phyloP scores from a whole-genome alignment of 306 rosid genomes.

The Quercus mongolica region DNA sequence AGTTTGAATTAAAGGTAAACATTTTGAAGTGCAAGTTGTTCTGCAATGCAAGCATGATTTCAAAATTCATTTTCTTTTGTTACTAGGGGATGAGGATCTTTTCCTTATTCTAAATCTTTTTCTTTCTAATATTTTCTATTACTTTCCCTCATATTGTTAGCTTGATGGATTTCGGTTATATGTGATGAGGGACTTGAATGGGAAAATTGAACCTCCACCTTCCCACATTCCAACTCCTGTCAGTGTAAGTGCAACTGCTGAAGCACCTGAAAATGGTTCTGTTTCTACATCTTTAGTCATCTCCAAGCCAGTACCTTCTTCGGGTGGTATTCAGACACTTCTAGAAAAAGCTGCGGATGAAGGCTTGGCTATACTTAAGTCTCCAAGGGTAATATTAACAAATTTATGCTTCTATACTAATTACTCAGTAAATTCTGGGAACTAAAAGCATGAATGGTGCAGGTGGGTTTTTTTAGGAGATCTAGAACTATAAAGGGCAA shows the following conservation, averaged over 20 bases:
- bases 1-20: constrained; percentile 73
- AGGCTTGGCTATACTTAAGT: constrained; percentile 69
- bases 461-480: constrained; percentile 90
- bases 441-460: constrained; percentile 37
- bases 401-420: background rate
- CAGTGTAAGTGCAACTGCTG: constrained; percentile 26
- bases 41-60: background rate
- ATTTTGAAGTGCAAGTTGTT: constrained; percentile 15
- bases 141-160: constrained; percentile 38
- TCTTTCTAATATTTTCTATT: constrained; percentile 10
- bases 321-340: constrained; percentile 40
- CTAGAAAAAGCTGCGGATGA: constrained; percentile 75
- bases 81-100: constrained; percentile 7
- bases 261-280: constrained; percentile 44
- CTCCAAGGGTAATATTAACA: constrained; percentile 63
- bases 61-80: background rate
- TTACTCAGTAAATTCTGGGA: constrained; percentile 7
- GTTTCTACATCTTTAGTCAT: constrained; percentile 60
- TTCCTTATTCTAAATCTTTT: constrained; percentile 1
- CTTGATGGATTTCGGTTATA: constrained; percentile 67
- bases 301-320: constrained; percentile 36
- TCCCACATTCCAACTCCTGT: constrained; percentile 41
- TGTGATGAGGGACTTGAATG: constrained; percentile 47
- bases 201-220: constrained; percentile 26
- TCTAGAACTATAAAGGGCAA: constrained; percentile 83